A percentile compares a stretch with the other conserved stretches of the same genome.
phyloP scores from a whole-genome alignment of 306 rosid genomes.

The Adenanthera pavonina region DNA sequence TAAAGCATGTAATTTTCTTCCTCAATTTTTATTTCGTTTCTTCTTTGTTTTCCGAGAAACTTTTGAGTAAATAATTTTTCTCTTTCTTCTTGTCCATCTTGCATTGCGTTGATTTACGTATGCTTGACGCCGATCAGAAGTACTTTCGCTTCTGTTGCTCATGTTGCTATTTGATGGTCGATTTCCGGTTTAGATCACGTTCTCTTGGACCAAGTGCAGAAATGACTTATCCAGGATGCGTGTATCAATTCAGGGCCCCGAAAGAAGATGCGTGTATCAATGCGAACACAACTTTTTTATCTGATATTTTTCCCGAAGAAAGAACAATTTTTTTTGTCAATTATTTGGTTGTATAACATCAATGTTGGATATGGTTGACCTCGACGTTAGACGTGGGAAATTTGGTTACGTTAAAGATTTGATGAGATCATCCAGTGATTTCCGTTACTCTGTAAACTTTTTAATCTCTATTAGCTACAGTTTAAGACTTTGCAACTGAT shows the following conservation, averaged over 20 bases:
- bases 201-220: slow-evolving; percentile 7
- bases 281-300: not conserved
- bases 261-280: too few relatives aligned
- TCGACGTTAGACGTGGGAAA: not conserved
- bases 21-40: not conserved
- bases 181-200: slow-evolving; percentile 5
- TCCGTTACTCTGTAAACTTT: not conserved
- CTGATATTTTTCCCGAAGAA: not conserved
- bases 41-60: not conserved
- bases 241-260: not conserved
- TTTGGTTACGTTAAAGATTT: not conserved
- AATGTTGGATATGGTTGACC: not conserved
- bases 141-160: not conserved
- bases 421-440: not conserved
- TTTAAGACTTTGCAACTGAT: not conserved
- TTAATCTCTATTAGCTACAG: not conserved
- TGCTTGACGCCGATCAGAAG: not conserved
- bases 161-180: slow-evolving; percentile 5
- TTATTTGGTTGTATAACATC: not conserved
- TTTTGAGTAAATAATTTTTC: not conserved
- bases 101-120: not conserved
- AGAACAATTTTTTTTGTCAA: not conserved
- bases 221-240: slow-evolving; percentile 3
- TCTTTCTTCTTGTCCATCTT: not conserved
- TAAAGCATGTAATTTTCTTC: slow-evolving; percentile 64